Base-by-base conservation (phyloP, 1,284 basidiomycete genomes). In the Phenoliferia sp. region DNA sequence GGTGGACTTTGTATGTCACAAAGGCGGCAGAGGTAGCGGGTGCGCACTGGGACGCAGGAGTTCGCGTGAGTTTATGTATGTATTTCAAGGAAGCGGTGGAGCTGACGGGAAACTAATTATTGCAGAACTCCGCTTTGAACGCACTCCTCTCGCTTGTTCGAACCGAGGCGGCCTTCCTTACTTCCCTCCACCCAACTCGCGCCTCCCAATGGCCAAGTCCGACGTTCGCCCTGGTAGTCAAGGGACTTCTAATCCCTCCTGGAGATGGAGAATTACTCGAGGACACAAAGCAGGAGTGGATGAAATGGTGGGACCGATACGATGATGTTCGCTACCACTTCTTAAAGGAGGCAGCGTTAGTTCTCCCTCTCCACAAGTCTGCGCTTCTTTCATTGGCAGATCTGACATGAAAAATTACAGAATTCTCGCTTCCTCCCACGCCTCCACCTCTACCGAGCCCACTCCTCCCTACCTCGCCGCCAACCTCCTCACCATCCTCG, bases 281-380 rank as follows among this genome's bases (percentile, higher is more conserved):
- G 3, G 87, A 89, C 70, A 86, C 91, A 12, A 80, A 85, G 29
- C 82, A 87, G 22, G 67, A 74, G 22, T 76, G 61, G 70, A 66
- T 85, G 48, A 86, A 83, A 15, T 92, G 87, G 86, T 83, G 92
- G 69, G 87, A 86, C 71, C 86, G 89, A 0, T 73, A 72, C 61
- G 82, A 94, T 77, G 91, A 94, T 77, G 83, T 98, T 32, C 87
- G 94, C 66, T 96, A 90, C 88, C 92, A 90, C 79, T 96, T 96
- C 81, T 85, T 97, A 68, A 86, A 90, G 48, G 93, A 96, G 75
- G 83, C 90, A 33, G 64, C 72, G 85, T 70, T 28, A 36, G 52
- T 61, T 32, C 32, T 16, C 19, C 39, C 36, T 59, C 19, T 12
- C 39, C 12, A 44, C 39, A 12, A 44, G 22, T 12, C 44, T 59